phyloP scores from a whole-genome alignment of 2,329 filamentous ascomycete species.

The Alternaria ventricosa region DNA sequence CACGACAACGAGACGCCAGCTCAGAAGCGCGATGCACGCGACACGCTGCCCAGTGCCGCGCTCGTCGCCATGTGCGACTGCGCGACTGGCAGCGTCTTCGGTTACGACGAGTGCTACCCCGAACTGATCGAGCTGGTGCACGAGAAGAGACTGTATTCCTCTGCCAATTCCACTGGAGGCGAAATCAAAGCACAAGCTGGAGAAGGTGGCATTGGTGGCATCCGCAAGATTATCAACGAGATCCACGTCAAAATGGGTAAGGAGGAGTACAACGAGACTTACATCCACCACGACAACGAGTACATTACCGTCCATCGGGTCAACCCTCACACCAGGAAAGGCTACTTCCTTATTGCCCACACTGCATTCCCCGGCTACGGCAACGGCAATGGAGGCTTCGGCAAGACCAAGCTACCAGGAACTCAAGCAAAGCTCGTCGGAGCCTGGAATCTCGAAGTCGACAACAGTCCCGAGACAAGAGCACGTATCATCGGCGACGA shows the following conservation, averaged over 20 bases:
- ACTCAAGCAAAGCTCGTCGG: conserved; percentile 87
- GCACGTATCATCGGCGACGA: conserved; percentile 71
- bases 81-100: conserved; percentile 94
- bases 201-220: conserved; percentile 83
- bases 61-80: conserved; percentile 96
- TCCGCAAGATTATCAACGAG: conserved; percentile 92
- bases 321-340: conserved; percentile 88
- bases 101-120: conserved; percentile 96
- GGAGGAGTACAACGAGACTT: conserved; percentile 91
- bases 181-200: conserved; percentile 69
- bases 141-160: conserved; percentile 84
- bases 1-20: conserved; percentile 97
- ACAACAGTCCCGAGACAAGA: conserved; percentile 74
- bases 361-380: conserved; percentile 93
- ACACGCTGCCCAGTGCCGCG: conserved; percentile 92
- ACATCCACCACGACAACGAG: conserved; percentile 94
- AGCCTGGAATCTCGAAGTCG: conserved; percentile 90
- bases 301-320: conserved; percentile 97
- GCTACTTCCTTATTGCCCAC: conserved; percentile 94
- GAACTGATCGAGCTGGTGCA: conserved; percentile 90
- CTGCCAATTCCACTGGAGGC: conserved; percentile 69
- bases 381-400: conserved; percentile 80
- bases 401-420: conserved; percentile 78
- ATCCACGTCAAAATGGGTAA: conserved; percentile 96
- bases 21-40: conserved; percentile 91